A percentile compares a stretch with the other conserved stretches of the same genome.
Conservation (phyloP, 129 eudicot species). For the Lactuca saligna region DNA sequence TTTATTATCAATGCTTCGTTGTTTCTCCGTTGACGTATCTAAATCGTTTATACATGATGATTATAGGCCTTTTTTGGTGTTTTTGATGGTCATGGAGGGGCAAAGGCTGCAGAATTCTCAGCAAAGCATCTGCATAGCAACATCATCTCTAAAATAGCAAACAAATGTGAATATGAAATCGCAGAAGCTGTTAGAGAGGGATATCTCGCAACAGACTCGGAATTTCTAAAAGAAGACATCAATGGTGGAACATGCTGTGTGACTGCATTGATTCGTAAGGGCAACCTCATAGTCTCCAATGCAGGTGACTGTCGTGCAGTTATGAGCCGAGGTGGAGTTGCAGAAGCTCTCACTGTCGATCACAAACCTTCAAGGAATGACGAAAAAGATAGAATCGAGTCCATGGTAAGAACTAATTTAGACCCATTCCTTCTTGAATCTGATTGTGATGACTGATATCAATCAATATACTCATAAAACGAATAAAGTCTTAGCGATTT, state of each 20-base stretch:
- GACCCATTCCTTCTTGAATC: not conserved
- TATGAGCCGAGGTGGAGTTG: slow-evolving; percentile 80
- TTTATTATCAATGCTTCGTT: too few relatives aligned
- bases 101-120: slow-evolving; percentile 71
- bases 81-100: slow-evolving; percentile 95
- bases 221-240: slow-evolving; percentile 52
- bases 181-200: slow-evolving; percentile 66
- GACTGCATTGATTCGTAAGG: slow-evolving; percentile 64
- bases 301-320: slow-evolving; percentile 90
- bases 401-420: slow-evolving; percentile 38
- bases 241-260: slow-evolving; percentile 82
- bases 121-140: slow-evolving; percentile 53
- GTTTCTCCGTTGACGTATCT: not conserved
- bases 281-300: slow-evolving; percentile 72
- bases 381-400: slow-evolving; percentile 63
- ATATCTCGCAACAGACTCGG: slow-evolving; percentile 63
- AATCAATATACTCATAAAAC: not conserved
- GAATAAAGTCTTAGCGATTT: slow-evolving; percentile 12
- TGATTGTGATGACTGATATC: not conserved
- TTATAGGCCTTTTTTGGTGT: slow-evolving; percentile 85
- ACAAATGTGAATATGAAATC: slow-evolving; percentile 39
- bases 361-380: slow-evolving; percentile 74
- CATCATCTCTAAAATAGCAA: slow-evolving; percentile 47
- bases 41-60: not conserved
- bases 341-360: slow-evolving; percentile 79